phyloP scores from a whole-genome alignment of 1,284 basidiomycete species.

The Ustilago lituana region DNA sequence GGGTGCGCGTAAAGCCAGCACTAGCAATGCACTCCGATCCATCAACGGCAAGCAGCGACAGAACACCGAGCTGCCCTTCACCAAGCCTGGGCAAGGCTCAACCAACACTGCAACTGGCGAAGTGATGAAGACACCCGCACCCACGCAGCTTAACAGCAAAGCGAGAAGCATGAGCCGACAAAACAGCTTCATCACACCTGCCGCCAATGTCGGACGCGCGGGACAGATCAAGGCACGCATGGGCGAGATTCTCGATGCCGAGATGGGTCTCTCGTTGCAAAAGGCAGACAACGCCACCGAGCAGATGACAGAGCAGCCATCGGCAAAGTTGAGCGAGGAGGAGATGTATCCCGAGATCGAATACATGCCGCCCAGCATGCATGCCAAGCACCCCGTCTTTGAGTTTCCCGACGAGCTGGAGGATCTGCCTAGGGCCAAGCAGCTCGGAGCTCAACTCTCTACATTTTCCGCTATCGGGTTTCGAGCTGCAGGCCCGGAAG shows the following conservation, averaged over 20 bases:
- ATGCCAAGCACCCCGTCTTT: slow-evolving; percentile 43
- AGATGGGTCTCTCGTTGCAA: slow-evolving; percentile 38
- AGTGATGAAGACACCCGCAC: slow-evolving; percentile 36
- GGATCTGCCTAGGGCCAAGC: slow-evolving; percentile 46
- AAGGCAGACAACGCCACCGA: slow-evolving; percentile 27
- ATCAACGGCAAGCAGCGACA: slow-evolving; percentile 45
- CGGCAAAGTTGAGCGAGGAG: slow-evolving; percentile 48
- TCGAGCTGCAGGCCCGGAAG: slow-evolving; percentile 11
- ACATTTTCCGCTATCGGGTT: slow-evolving; percentile 19
- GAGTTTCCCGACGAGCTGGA: slow-evolving; percentile 53
- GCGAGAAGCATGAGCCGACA: slow-evolving; percentile 33
- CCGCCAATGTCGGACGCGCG: slow-evolving; percentile 56
- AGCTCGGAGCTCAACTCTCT: slow-evolving; percentile 38
- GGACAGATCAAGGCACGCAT: slow-evolving; percentile 60
- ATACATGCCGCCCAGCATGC: slow-evolving; percentile 47
- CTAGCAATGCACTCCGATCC: slow-evolving; percentile 27
- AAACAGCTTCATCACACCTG: slow-evolving; percentile 56
- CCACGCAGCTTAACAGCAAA: slow-evolving; percentile 15
- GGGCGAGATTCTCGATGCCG: slow-evolving; percentile 55
- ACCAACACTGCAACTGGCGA: slow-evolving; percentile 7
- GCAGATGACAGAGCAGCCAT: slow-evolving; percentile 17
- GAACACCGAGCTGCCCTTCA: slow-evolving; percentile 25
- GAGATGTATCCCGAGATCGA: slow-evolving; percentile 62
- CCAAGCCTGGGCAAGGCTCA: slow-evolving; percentile 21
- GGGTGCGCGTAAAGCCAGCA: slow-evolving; percentile 38